Evolutionary conservation across 2,329 filamentous ascomycete species (phyloP), one percentile per base, ranked within the genome.

Genomic region (Claviceps maximensis): DNA sequence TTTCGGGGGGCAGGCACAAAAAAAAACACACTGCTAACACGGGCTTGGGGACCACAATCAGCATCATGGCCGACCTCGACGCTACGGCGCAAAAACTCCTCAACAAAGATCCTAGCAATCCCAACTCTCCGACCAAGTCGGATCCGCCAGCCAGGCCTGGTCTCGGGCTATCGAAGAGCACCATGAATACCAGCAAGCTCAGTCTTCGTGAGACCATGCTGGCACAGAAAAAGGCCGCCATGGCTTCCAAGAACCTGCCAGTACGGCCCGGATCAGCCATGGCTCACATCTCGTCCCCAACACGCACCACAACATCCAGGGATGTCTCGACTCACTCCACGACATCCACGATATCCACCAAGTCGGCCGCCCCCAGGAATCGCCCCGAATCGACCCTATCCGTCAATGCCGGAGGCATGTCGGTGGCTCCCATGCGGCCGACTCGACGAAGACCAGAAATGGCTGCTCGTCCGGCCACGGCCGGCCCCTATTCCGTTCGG

Each of bases 141-240:
- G 69, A 74, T 15, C 61, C 65, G 25, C 64, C 62, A n/a, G 67
- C 69, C 44, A 77, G 80, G 2, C 77, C 80, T 23, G 80, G 79
- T 1, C 61, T 80, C 36, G 79, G 80, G 10, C 69, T 85, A 23
- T 84, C 80, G 1, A 82, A 79, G 66, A 84, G 80, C 61, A 82
- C 79, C 15, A 78, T 76, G 65, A 71, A 74, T 3, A 65, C 72
- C 27, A 67, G 76, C 42, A 84, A 83, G 56, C 78, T 81, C 12
- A 87, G 86, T 12, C 69, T 96, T 27, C 84, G 87, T 57, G 90
- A 95, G 61, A 76, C 87, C 3, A 89, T 96, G 75, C 72, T 89
- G 62, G 89, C 89, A 6, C 86, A 91, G 63, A 90, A 89, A 69
- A 88, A 74, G 61, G 80, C 78, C 27, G 64, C 71, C 5, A 59